These are phyloP conservation scores for Fragaria nilgerrensis DNA, from an alignment of 306 rosid species.

Conservation along the genomic window DNA sequence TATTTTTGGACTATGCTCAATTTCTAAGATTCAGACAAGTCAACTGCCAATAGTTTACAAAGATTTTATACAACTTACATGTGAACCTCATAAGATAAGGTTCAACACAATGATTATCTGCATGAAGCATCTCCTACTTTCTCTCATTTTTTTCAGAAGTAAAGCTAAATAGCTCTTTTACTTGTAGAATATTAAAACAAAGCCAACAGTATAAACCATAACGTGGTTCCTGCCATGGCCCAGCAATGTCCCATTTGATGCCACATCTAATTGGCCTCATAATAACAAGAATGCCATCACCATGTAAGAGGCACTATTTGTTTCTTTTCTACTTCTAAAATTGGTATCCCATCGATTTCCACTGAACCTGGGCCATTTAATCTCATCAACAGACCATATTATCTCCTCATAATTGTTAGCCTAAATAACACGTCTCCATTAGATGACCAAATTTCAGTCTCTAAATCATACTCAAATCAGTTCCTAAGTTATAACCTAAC, in stretches of 20 bases:
- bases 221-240: not conserved
- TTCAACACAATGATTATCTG: not conserved
- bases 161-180: not conserved
- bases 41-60: not conserved
- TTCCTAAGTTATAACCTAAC: not conserved
- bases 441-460: not conserved
- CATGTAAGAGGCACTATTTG: not conserved
- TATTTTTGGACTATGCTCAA: not conserved
- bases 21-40: not conserved
- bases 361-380: not conserved
- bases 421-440: not conserved
- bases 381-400: not conserved
- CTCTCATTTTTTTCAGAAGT: not conserved
- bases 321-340: not conserved
- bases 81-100: slow-evolving; percentile 5
- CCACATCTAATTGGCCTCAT: not conserved
- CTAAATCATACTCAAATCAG: not conserved
- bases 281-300: not conserved
- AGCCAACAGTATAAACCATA: not conserved
- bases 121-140: not conserved
- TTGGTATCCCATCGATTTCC: not conserved
- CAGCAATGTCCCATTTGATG: not conserved
- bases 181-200: not conserved
- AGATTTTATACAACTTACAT: not conserved
- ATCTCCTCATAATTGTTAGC: not conserved